A percentile compares a stretch with the other conserved stretches of the same genome.
These are phyloP conservation scores for Tremella fuciformis DNA, from an alignment of 768 basidiomycete genomes.

Conservation along the genomic window DNA sequence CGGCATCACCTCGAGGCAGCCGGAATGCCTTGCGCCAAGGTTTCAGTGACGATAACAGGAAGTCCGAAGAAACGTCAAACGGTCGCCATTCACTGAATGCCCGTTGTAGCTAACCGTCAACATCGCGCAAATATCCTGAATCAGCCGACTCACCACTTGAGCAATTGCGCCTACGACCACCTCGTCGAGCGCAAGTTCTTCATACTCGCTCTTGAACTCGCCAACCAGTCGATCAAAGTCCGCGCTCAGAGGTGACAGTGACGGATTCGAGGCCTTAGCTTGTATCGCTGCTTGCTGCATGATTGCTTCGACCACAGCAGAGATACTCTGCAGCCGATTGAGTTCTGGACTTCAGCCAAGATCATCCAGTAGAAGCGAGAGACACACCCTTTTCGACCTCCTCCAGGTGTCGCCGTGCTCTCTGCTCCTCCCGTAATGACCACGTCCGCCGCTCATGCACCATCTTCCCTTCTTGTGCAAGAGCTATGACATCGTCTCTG, in stretches of 20 bases:
- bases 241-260: conserved; percentile 70
- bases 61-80: conserved; percentile 65
- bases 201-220: conserved; percentile 71
- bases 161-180: conserved; percentile 88
- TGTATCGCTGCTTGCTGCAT: conserved; percentile 63
- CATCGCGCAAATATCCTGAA: background rate
- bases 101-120: conserved; percentile 60
- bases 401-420: conserved; percentile 66
- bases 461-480: conserved; percentile 83
- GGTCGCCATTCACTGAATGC: conserved; percentile 79
- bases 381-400: conserved; percentile 69
- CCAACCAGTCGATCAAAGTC: conserved; percentile 69
- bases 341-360: conserved; percentile 60
- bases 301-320: conserved; percentile 71
- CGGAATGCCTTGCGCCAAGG: conserved; percentile 51
- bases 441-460: conserved; percentile 76
- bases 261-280: conserved; percentile 63
- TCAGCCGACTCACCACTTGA: conserved; percentile 59
- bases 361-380: background rate
- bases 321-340: conserved; percentile 70
- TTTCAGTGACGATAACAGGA: conserved; percentile 45
- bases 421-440: conserved; percentile 66
- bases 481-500: conserved; percentile 77
- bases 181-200: conserved; percentile 77
- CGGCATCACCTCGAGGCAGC: conserved; percentile 40